A percentile compares a stretch with the other conserved stretches of the same genome.
phyloP scores from a whole-genome alignment of 805 yeast species.

The Candida lessepsii region DNA sequence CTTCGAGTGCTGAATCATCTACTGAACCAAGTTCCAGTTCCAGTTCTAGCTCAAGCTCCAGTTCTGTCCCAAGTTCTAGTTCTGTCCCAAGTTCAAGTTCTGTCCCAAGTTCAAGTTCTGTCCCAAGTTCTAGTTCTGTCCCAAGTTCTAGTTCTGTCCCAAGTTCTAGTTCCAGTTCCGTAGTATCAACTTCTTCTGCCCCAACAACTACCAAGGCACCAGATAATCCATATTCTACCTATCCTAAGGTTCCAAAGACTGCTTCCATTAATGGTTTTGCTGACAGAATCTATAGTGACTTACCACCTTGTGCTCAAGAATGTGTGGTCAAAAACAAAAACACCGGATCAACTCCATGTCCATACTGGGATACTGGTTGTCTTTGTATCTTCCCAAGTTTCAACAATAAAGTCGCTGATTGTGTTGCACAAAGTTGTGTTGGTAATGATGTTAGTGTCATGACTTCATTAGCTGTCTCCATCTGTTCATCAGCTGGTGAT shows the following conservation, averaged over 20 bases:
- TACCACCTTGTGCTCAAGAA: slow-evolving; percentile 42
- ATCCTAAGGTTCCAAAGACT: slow-evolving; percentile 45
- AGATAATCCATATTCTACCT: slow-evolving; percentile 38
- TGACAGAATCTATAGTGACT: slow-evolving; percentile 36
- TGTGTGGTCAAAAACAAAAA: slow-evolving; percentile 39
- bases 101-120: no score
- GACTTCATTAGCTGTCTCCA: slow-evolving; percentile 28
- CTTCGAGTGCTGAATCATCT: slow-evolving; percentile 4
- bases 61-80: not conserved
- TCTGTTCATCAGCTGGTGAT: slow-evolving; percentile 31
- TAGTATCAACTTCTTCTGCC: no score
- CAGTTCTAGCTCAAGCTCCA: not conserved
- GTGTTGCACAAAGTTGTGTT: slow-evolving; percentile 36
- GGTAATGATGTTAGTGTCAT: slow-evolving; percentile 30
- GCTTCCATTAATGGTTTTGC: slow-evolving; percentile 50
- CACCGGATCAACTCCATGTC: slow-evolving; percentile 41
- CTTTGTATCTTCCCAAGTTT: slow-evolving; percentile 39
- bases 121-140: not conserved
- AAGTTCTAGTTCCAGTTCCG: not conserved
- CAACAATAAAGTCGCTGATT: slow-evolving; percentile 30
- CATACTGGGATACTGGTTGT: slow-evolving; percentile 49
- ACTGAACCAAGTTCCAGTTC: no score
- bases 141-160: not conserved
- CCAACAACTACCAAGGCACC: slow-evolving; percentile 8
- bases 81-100: not conserved